These are phyloP conservation scores for Neospermospora avenae DNA, from an alignment of 2,329 filamentous ascomycete genomes.

Conservation along the genomic window DNA sequence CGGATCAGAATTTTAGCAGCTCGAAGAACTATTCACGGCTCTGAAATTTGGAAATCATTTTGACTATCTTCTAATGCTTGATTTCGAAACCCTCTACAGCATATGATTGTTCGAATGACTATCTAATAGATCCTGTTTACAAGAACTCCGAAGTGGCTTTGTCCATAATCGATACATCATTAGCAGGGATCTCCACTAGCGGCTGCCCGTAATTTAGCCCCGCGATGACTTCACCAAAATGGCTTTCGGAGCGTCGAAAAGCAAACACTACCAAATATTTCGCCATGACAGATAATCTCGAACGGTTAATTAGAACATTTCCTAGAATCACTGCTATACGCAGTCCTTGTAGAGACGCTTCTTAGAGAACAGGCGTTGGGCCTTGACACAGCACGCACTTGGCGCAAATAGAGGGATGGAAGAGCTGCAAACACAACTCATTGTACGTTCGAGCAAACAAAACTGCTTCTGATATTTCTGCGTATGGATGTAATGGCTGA, in stretches of 20 bases:
- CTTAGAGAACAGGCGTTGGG: background rate
- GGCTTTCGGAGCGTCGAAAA: background rate
- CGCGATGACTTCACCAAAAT: conserved; percentile 4
- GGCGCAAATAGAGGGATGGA: conserved; percentile 8
- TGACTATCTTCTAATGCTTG: too few species aligned
- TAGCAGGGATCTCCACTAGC: background rate
- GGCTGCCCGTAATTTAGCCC: background rate
- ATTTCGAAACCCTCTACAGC: too few species aligned
- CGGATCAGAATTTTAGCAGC: too few species aligned
- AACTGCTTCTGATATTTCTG: too few species aligned
- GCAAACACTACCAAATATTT: background rate
- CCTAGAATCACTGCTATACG: background rate
- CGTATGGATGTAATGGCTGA: background rate
- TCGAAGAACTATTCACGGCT: too few species aligned
- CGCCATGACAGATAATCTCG: background rate
- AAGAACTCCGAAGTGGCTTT: too few species aligned
- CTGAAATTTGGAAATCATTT: too few species aligned
- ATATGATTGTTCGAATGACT: too few species aligned
- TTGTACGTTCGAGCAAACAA: conserved; percentile 11
- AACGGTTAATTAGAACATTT: background rate
- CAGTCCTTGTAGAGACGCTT: background rate
- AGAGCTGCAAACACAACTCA: conserved; percentile 14
- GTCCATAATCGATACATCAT: background rate
- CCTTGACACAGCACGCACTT: background rate
- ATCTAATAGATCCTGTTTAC: too few species aligned